Conservation (phyloP, 441 rosid species). For the Adansonia grandidieri region DNA sequence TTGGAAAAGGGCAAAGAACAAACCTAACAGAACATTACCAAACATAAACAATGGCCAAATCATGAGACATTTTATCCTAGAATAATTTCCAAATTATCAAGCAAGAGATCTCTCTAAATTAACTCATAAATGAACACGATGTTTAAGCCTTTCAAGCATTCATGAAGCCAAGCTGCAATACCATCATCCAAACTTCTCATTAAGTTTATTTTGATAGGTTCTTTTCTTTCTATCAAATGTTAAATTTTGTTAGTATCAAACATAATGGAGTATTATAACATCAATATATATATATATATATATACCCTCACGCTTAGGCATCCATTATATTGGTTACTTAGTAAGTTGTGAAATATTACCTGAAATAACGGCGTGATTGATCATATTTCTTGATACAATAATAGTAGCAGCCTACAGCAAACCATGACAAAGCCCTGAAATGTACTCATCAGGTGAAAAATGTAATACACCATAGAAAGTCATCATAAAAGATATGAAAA, state of each 20-base stretch:
- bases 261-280: not conserved
- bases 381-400: constrained; percentile 86
- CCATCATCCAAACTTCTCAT: not conserved
- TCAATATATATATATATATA: not conserved
- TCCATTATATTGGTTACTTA: constrained; percentile 1
- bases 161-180: not conserved
- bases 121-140: not conserved
- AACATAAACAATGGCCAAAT: not conserved
- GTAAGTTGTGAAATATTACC: constrained; percentile 43
- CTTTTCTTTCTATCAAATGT: not conserved
- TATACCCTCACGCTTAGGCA: not conserved
- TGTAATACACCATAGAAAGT: not conserved
- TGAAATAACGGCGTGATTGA: constrained; percentile 84
- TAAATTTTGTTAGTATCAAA: not conserved
- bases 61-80: not conserved
- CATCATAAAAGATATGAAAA: constrained; percentile 11
- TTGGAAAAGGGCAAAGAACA: not conserved
- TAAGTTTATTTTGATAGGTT: not conserved
- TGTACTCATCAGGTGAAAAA: constrained; percentile 11
- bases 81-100: not conserved
- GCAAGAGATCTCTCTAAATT: not conserved
- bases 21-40: not conserved
- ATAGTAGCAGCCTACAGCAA: constrained; percentile 98
- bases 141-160: not conserved
- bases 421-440: constrained; percentile 93